Conservation (phyloP, 2,329 filamentous ascomycete genomes). For the Penicillium sp. region DNA sequence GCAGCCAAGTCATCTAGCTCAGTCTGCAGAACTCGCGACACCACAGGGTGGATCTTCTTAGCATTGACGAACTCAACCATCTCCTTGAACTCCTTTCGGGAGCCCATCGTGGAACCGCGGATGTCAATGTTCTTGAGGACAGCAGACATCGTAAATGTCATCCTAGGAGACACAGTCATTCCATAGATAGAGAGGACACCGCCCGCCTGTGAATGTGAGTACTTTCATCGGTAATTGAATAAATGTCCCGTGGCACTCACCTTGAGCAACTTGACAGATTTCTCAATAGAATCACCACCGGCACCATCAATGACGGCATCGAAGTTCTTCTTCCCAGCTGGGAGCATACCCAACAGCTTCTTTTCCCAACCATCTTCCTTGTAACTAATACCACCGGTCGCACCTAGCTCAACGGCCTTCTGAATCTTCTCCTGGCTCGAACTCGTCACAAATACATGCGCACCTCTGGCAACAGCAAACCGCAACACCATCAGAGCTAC, state of each 20-base stretch:
- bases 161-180: slow-evolving; percentile 83
- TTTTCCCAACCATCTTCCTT: slow-evolving; percentile 78
- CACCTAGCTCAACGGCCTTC: slow-evolving; percentile 69
- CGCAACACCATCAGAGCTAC: slow-evolving; percentile 80
- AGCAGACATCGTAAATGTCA: slow-evolving; percentile 81
- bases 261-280: slow-evolving; percentile 68
- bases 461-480: slow-evolving; percentile 73
- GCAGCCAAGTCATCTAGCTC: slow-evolving; percentile 73
- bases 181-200: slow-evolving; percentile 86
- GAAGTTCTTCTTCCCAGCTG: slow-evolving; percentile 66
- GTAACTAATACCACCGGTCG: slow-evolving; percentile 79
- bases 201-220: slow-evolving; percentile 54
- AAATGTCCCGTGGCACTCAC: slow-evolving; percentile 33
- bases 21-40: slow-evolving; percentile 67
- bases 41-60: slow-evolving; percentile 71
- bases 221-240: not conserved
- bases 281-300: slow-evolving; percentile 77
- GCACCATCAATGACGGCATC: slow-evolving; percentile 91
- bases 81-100: slow-evolving; percentile 80
- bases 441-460: slow-evolving; percentile 79
- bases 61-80: slow-evolving; percentile 81
- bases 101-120: slow-evolving; percentile 86
- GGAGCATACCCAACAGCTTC: slow-evolving; percentile 58
- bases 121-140: slow-evolving; percentile 87
- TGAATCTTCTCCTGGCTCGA: slow-evolving; percentile 73